phyloP scores from a whole-genome alignment of 257 asterid species.

The Solanum corneliomulleri region DNA sequence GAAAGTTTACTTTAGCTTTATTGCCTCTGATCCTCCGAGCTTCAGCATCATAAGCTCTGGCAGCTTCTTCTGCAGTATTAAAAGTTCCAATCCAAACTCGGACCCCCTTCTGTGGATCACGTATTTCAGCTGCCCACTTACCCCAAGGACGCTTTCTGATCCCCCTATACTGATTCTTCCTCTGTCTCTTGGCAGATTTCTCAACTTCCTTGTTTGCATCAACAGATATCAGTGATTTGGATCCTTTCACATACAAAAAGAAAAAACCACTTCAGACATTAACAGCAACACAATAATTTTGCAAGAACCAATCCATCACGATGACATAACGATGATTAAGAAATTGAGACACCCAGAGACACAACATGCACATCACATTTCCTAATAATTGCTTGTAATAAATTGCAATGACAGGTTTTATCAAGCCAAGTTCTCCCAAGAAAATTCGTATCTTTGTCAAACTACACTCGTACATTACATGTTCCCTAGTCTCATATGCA shows the following conservation, averaged over 20 bases:
- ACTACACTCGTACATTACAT: not conserved
- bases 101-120: conserved; percentile 16
- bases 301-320: not conserved
- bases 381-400: not conserved
- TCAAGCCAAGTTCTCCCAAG: not conserved
- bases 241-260: not conserved
- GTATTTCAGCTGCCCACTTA: conserved; percentile 28
- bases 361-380: not conserved
- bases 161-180: conserved; percentile 19
- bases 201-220: conserved; percentile 58
- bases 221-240: not conserved
- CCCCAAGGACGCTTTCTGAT: conserved; percentile 30
- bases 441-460: not conserved
- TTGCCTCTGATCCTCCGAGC: conserved; percentile 19
- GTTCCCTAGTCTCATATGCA: not conserved
- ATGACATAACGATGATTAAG: not conserved
- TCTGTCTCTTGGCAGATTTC: conserved; percentile 35
- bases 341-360: not conserved
- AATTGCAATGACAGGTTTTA: not conserved
- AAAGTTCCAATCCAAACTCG: conserved; percentile 26
- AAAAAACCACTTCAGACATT: not conserved
- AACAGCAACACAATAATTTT: not conserved
- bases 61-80: conserved; percentile 90
- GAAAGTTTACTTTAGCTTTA: conserved; percentile 24
- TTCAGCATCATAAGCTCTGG: conserved; percentile 19